phyloP scores from a whole-genome alignment of 768 basidiomycete species.

The Pulveroboletus sp. region DNA sequence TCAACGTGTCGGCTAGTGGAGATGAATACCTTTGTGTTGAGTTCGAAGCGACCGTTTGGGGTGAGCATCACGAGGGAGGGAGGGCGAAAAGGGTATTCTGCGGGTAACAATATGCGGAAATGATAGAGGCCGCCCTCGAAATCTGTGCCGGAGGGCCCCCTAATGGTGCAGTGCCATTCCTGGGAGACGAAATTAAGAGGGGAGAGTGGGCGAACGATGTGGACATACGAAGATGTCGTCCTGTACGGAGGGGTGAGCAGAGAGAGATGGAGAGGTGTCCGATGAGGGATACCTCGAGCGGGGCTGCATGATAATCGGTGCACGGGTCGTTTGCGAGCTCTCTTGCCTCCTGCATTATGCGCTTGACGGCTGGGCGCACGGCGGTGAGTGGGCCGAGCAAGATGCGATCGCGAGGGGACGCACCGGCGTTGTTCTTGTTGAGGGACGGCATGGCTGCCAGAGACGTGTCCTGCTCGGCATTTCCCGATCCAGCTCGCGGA shows the following conservation, averaged over 20 bases:
- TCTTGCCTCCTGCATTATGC: constrained; percentile 93
- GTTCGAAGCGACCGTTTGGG: constrained; percentile 94
- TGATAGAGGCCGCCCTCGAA: constrained; percentile 97
- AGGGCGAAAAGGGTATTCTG: constrained; percentile 95
- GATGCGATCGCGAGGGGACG: constrained; percentile 16
- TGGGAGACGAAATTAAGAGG: constrained; percentile 28
- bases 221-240: constrained; percentile 82
- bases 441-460: constrained; percentile 45
- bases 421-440: constrained; percentile 90
- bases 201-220: constrained; percentile 7
- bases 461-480: too few species aligned
- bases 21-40: constrained; percentile 81
- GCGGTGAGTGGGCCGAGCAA: background rate
- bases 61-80: constrained; percentile 96
- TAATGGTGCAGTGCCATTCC: constrained; percentile 98
- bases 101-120: constrained; percentile 83
- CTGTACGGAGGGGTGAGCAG: constrained; percentile 34
- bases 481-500: constrained; percentile 14
- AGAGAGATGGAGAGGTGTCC: background rate
- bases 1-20: constrained; percentile 13
- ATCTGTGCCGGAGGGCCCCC: constrained; percentile 83
- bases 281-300: constrained; percentile 56
- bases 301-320: constrained; percentile 82
- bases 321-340: constrained; percentile 83
- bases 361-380: constrained; percentile 96